These are phyloP conservation scores for Triglochin maritima DNA, from an alignment of 106 monocot genomes.

Conservation along the genomic window DNA sequence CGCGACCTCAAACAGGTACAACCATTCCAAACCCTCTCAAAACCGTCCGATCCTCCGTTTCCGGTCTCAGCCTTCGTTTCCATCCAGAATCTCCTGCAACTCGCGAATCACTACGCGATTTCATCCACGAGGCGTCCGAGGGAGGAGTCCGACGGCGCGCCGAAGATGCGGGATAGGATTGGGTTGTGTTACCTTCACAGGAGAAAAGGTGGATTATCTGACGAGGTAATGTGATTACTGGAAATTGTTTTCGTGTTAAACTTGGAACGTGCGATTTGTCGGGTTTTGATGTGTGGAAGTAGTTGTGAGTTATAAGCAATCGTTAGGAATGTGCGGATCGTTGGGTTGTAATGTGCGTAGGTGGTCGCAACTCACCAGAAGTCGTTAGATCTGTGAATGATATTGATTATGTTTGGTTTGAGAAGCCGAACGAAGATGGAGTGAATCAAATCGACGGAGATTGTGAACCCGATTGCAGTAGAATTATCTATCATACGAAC, in stretches of 20 bases:
- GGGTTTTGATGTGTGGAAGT: too few relatives aligned
- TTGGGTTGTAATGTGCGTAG: too few relatives aligned
- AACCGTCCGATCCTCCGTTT: neutral
- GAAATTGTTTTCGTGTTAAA: neutral
- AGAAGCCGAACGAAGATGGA: too few relatives aligned
- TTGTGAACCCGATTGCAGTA: too few relatives aligned
- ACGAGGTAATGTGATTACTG: conserved; percentile 24
- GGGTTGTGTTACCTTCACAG: conserved; percentile 49
- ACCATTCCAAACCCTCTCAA: neutral
- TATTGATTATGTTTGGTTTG: too few relatives aligned
- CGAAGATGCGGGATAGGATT: conserved; percentile 36
- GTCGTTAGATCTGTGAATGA: too few relatives aligned
- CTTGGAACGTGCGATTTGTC: neutral
- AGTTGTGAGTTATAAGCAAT: too few relatives aligned
- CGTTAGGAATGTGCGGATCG: too few relatives aligned
- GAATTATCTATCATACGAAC: too few relatives aligned
- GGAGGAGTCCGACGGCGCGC: conserved; percentile 18
- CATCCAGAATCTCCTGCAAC: conserved; percentile 53
- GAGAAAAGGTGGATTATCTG: conserved; percentile 8
- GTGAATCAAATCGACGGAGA: too few relatives aligned
- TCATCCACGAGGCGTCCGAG: conserved; percentile 7
- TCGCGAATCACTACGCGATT: conserved; percentile 65
- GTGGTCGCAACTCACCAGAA: too few relatives aligned
- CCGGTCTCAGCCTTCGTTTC: neutral
- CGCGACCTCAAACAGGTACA: conserved; percentile 60